Conservation (phyloP, 2,329 filamentous ascomycete genomes). For the Sclerotinia subarctica region DNA sequence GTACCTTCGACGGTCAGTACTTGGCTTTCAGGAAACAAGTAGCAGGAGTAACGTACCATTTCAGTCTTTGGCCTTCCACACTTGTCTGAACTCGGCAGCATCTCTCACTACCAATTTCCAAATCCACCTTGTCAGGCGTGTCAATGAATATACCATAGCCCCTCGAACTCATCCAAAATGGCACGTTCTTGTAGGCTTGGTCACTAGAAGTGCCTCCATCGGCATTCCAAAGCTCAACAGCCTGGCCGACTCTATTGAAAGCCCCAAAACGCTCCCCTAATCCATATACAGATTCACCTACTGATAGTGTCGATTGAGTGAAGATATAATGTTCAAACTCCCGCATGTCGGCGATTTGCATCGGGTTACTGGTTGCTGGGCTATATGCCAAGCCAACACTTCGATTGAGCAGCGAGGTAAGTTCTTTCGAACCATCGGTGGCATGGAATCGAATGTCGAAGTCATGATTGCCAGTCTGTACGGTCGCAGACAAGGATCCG, state of each 20-base stretch:
- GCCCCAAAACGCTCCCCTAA: slow-evolving; percentile 74
- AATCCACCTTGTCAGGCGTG: slow-evolving; percentile 63
- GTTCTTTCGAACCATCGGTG: slow-evolving; percentile 46
- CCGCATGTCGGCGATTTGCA: slow-evolving; percentile 52
- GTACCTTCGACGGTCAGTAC: slow-evolving; percentile 43
- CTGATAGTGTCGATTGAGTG: slow-evolving; percentile 52
- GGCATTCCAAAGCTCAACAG: slow-evolving; percentile 61
- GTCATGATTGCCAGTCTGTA: slow-evolving; percentile 47
- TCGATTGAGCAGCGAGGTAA: slow-evolving; percentile 54
- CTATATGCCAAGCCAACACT: slow-evolving; percentile 57
- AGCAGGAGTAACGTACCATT: slow-evolving; percentile 46
- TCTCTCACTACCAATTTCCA: slow-evolving; percentile 73
- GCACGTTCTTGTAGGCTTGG: slow-evolving; percentile 70
- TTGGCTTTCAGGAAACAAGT: background rate
- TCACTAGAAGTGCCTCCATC: slow-evolving; percentile 66
- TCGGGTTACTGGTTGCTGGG: slow-evolving; percentile 50
- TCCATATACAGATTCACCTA: slow-evolving; percentile 68
- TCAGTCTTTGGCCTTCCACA: slow-evolving; percentile 65
- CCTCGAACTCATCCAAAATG: slow-evolving; percentile 67
- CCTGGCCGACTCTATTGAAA: slow-evolving; percentile 73
- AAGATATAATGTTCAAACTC: slow-evolving; percentile 55
- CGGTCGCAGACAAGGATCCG: slow-evolving; percentile 51
- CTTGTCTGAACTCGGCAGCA: slow-evolving; percentile 67
- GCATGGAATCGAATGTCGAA: slow-evolving; percentile 57
- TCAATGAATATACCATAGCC: slow-evolving; percentile 78